Evolutionary conservation across 495 filamentous ascomycete species (phyloP), one percentile per base, ranked within the genome.

Genomic region (Entonaema liquescens): DNA sequence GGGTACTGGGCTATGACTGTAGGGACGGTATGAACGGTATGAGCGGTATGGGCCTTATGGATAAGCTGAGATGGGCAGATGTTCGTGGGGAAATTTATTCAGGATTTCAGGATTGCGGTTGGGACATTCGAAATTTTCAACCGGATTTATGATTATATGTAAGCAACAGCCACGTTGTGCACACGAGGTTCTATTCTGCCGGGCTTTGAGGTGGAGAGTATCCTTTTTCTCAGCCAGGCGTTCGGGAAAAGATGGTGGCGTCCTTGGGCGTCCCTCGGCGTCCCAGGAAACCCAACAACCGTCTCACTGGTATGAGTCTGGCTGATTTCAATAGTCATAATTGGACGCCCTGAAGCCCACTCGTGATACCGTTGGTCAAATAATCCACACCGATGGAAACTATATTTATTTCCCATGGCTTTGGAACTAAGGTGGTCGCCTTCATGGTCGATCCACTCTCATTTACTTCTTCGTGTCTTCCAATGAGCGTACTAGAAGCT

Each of bases 341-440:
- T 73, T 73, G 70, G 70, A 40, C 65, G 70, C 65, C 65, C 57
- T 44, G 60, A 68, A 55, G 70, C 65, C 70, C 70, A 52, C 55
- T 68, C 65, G 35, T 40, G 65, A 68, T 62, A 33, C 23, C 53
- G 70, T 68, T 68, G 65, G 70, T 47, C 33, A 35, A 29, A 68
- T 21, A 73, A 68, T 59, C 70, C 65, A 73, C 61, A 65, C 52
- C 52, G 64, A 72, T 59, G 61, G 70, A 73, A 50, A 59, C 60
- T 52, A 56, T 55, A 47, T 68, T 73, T 68, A 31, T 59, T 59
- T 59, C 56, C 70, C 70, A 73, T 65, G 61, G 65, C 70, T 50
- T 68, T 61, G 70, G 70, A 68, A 65, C 65, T 53, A 60, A n/a
- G n/a, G n/a, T n/a, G 70, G 65, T 44, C 70, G 70, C 70, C n/a